Base-by-base conservation (phyloP, 1,139 yeast species). In the Candida tropicalis region DNA sequence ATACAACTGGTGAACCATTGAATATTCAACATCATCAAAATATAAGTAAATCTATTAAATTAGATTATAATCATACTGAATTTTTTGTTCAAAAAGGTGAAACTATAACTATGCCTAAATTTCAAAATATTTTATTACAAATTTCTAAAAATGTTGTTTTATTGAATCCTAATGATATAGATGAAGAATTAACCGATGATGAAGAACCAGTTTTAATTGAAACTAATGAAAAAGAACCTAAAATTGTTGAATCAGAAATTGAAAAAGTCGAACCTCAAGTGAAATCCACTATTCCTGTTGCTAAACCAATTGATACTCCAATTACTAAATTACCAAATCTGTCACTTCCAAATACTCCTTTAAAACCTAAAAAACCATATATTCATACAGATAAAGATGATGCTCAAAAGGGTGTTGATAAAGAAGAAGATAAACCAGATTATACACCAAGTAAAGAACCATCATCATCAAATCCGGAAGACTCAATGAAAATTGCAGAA, bases 71-170 rank as follows among this genome's bases (percentile, higher is more conserved):
- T 37, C 71, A 69, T 53, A 81, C 87, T 3, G 85, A 84, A 47
- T 78, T 85, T 49, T 72, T 75, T 33, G 70, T 85, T 41, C 65
- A 75, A 45, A 70, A 75, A 44, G 73, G 71, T 44, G 89, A 84
- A 59, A 63, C 73, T 2, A 70, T 82, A 18, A 68, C 71, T 15
- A 62, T 85, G 48, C 85, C 86, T 10, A 66, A 77, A 40, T 72
- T 79, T 33, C 66, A 72, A 41, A 86, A 87, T 34, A 68, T 84
- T 12, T 64, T 81, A 38, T 57, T 87, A 44, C 88, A 84, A 54
- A 70, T 86, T 35, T 76, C 84, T 31, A 81, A 82, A 28, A 83
- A 82, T 46, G 63, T 82, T 18, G 66, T 82, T 5, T 62, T 82
- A 42, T 60, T 85, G 17, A 81, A 81, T 53, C 74, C 81, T 2